Conservation (phyloP, 2,329 filamentous ascomycete species). For the Phyllosticta citriasiana region DNA sequence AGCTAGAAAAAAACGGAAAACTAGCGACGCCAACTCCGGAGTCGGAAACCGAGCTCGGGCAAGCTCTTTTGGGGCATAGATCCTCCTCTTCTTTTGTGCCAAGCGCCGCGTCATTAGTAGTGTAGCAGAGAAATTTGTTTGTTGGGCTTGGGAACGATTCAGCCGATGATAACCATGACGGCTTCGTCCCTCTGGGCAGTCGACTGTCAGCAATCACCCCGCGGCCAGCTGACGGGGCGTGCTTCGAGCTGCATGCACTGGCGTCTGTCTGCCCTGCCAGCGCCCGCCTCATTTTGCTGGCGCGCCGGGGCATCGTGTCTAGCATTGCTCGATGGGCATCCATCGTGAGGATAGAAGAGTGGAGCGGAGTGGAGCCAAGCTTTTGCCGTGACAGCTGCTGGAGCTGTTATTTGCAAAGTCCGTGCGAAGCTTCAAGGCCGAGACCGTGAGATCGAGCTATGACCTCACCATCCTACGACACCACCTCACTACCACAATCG, state of each 20-base stretch:
- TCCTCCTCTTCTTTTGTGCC: background rate
- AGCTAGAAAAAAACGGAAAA: background rate
- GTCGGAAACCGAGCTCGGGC: slow-evolving; percentile 2
- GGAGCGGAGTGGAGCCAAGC: background rate
- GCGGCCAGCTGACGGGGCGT: background rate
- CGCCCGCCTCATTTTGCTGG: background rate
- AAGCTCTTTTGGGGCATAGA: slow-evolving; percentile 2
- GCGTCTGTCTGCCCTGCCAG: background rate
- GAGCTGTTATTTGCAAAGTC: background rate
- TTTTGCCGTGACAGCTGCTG: background rate
- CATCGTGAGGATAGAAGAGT: background rate
- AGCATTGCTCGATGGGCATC: background rate
- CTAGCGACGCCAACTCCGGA: slow-evolving; percentile 8
- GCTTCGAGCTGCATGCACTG: background rate
- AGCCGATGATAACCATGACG: background rate
- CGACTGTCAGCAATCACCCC: background rate
- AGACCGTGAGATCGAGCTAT: background rate
- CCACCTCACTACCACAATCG: background rate
- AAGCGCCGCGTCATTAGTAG: background rate
- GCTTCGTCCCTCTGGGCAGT: background rate
- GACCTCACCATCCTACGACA: background rate
- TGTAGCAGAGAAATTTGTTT: background rate
- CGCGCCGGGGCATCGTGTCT: background rate
- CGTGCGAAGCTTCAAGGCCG: background rate
- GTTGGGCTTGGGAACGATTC: background rate